Conservation (phyloP, 176 grass and related monocot genomes). For the Paspalum vaginatum region DNA sequence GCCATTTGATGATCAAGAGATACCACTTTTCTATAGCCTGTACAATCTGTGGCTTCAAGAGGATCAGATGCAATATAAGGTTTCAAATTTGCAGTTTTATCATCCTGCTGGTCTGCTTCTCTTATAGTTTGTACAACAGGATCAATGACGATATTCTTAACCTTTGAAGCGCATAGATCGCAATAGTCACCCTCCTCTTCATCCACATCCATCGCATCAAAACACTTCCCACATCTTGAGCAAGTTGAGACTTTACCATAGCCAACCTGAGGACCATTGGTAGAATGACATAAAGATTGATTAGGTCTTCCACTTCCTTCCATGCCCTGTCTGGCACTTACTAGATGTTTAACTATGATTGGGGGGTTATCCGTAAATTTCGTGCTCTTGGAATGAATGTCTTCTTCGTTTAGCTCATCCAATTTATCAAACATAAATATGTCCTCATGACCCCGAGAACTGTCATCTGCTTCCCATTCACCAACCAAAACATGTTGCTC, state of each 20-base stretch:
- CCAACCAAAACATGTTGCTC: conserved; percentile 53
- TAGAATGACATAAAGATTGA: conserved; percentile 31
- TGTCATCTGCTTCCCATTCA: conserved; percentile 56
- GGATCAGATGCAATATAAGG: conserved; percentile 12
- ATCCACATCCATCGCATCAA: conserved; percentile 43
- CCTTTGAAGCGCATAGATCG: conserved; percentile 50
- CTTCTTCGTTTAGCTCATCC: conserved; percentile 67
- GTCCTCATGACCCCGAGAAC: conserved; percentile 58
- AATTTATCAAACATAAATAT: conserved; percentile 87
- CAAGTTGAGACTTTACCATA: conserved; percentile 49
- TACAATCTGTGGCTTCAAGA: conserved; percentile 17
- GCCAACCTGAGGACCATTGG: conserved; percentile 27
- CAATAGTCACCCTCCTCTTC: conserved; percentile 47
- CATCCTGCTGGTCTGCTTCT: conserved; percentile 40
- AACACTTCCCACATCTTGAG: conserved; percentile 53
- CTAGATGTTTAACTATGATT: conserved; percentile 25
- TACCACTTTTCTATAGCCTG: conserved; percentile 27
- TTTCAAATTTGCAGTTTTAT: conserved; percentile 26
- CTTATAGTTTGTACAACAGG: conserved; percentile 28
- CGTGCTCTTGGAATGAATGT: conserved; percentile 25
- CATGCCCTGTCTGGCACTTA: conserved; percentile 40
- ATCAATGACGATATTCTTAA: conserved; percentile 15
- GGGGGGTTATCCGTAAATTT: conserved; percentile 37
- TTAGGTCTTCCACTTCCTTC: conserved; percentile 31
- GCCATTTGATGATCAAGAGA: conserved; percentile 45